Base-by-base conservation (phyloP, 805 yeast genomes). In the Lachancea dasiensis region DNA sequence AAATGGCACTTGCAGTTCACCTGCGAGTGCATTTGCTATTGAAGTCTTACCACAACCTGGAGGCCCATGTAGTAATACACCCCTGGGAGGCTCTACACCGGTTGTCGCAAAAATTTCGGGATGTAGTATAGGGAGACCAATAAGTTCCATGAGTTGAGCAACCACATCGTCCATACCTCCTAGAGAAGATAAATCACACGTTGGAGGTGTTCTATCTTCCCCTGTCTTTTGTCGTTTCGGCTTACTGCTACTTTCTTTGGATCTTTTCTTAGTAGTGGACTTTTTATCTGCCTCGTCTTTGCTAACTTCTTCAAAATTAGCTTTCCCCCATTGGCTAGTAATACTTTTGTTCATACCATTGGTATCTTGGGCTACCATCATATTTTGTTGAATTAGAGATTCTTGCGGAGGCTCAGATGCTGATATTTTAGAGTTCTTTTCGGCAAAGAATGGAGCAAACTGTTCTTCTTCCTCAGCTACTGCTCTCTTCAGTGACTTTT, bases 41-140 rank as follows among this genome's bases (percentile, higher is more conserved):
- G 95, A 81, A 0, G 98, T 92, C 54, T 92, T 92, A 58, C 98
- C 98, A 68, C 98, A 92, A 11, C 98, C 98, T 2, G 97, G 98
- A 0, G 98, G 98, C 0, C 98, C 98, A 60, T 89, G 95, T n/a
- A 92, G 63, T 21, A 92, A 60, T 1, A 92, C 84, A 29, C 97
- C 97, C 18, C 96, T 70, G 14, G 97, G 95, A 13, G 97, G 97
- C 48, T 86, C 95, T 10, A 89, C 89, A 18, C 97, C 97, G 0
- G 95, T 81, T 6, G 89, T 71, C 17, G 67, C 47, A 56, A 86
- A 92, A 2, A 92, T 84, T 59, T 92, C 98, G 0, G 97, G 97
- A 52, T 92, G 97, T 15, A 84, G 63, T 22, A 92, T 79, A 1
- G 98, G 98, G 65, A 90, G 69, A 1, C 95, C 96, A 1, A 92